These are phyloP conservation scores for Myriosclerotinia scirpicola DNA, from an alignment of 2,329 filamentous ascomycete species.

Conservation along the genomic window DNA sequence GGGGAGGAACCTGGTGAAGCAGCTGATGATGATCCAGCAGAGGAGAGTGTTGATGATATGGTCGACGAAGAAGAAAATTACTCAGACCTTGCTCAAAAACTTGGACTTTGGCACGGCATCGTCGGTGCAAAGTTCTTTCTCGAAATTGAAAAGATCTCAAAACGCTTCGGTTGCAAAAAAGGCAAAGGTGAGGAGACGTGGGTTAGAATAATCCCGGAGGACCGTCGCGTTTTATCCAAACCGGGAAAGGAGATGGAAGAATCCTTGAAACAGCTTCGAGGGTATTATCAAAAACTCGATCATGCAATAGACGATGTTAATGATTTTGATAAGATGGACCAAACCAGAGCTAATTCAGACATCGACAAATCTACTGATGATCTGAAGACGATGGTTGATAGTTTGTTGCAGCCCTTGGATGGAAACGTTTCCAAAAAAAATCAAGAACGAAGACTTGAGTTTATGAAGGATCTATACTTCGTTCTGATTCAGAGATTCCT, in stretches of 20 bases:
- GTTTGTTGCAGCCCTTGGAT: neutral
- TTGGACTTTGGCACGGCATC: neutral
- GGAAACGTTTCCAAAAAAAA: neutral
- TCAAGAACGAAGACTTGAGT: neutral
- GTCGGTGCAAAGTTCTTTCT: neutral
- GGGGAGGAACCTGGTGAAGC: neutral
- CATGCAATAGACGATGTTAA: neutral
- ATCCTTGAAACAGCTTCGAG: neutral
- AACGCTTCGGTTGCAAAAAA: neutral
- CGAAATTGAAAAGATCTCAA: neutral
- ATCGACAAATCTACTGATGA: neutral
- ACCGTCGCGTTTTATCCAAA: neutral
- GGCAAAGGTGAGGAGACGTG: neutral
- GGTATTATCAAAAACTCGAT: neutral
- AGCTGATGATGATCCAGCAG: neutral
- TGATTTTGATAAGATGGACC: neutral
- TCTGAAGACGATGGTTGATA: neutral
- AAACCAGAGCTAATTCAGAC: neutral
- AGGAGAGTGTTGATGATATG: neutral
- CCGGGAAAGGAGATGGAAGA: neutral
- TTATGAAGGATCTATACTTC: neutral
- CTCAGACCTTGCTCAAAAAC: neutral
- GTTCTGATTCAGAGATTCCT: neutral
- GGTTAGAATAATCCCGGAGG: neutral
- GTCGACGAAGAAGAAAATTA: neutral